Evolutionary conservation across 805 yeast genomes (phyloP).

Genomic region (Scheffersomyces amazonensis): DNA sequence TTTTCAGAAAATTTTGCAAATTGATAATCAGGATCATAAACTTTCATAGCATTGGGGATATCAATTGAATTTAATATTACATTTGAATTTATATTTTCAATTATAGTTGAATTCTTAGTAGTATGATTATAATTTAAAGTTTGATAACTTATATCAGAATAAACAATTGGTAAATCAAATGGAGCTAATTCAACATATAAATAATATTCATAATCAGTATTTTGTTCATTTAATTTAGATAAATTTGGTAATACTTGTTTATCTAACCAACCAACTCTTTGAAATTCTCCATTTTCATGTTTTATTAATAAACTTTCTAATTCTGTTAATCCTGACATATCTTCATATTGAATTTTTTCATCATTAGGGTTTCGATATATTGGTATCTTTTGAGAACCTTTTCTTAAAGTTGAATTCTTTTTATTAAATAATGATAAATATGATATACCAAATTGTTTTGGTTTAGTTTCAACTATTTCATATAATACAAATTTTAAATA

Average conservation of each 20-base stretch:
- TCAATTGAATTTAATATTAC: constrained; percentile 33
- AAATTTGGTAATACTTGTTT: constrained; percentile 28
- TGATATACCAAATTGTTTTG: constrained; percentile 58
- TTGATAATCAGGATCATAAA: constrained; percentile 45
- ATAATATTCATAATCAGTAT: constrained; percentile 13
- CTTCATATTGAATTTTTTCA: constrained; percentile 18
- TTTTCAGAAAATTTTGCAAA: not conserved
- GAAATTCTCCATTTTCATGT: constrained; percentile 67
- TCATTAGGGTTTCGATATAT: constrained; percentile 15
- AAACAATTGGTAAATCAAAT: constrained; percentile 42
- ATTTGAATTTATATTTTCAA: constrained; percentile 21
- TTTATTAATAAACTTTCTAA: constrained; percentile 54
- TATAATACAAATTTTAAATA: constrained; percentile 60
- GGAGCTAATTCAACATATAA: constrained; percentile 40
- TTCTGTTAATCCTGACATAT: constrained; percentile 19
- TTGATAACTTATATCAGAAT: constrained; percentile 30
- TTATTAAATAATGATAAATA: constrained; percentile 57
- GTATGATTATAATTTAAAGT: constrained; percentile 1
- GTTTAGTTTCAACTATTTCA: constrained; percentile 60
- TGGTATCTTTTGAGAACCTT: constrained; percentile 62
- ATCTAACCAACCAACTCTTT: constrained; percentile 72
- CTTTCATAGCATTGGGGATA: constrained; percentile 25
- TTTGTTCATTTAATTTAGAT: constrained; percentile 1
- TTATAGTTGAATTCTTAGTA: not conserved
- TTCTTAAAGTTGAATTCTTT: constrained; percentile 53